Conservation (phyloP, 352 stramenopile genomes). For the Pythium vanterpoolii region DNA sequence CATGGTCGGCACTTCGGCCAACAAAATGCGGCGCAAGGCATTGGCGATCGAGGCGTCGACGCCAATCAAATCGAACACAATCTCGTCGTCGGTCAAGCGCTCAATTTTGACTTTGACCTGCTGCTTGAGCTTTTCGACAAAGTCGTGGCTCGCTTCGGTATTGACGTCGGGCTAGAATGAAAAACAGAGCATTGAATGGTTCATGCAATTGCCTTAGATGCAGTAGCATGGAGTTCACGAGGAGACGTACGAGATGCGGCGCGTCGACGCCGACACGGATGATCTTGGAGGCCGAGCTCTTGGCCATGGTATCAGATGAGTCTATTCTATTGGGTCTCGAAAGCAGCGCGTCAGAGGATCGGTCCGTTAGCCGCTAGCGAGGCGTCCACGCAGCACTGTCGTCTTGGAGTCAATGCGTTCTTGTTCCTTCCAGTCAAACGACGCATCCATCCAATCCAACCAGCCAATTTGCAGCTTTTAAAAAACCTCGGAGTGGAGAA, state of each 20-base stretch:
- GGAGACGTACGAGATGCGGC: slow-evolving; percentile 66
- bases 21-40: slow-evolving; percentile 87
- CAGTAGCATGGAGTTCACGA: not conserved
- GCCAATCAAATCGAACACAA: slow-evolving; percentile 91
- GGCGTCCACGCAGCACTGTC: slow-evolving; percentile 14
- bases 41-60: slow-evolving; percentile 92
- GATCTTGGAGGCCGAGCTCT: slow-evolving; percentile 58
- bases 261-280: slow-evolving; percentile 74
- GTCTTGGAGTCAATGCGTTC: slow-evolving; percentile 18
- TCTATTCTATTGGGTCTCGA: slow-evolving; percentile 6
- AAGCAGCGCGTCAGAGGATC: not conserved
- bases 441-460: slow-evolving; percentile 35
- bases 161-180: slow-evolving; percentile 65
- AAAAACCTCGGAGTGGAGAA: slow-evolving; percentile 19
- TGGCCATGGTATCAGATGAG: slow-evolving; percentile 46
- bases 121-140: slow-evolving; percentile 82
- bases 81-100: slow-evolving; percentile 79
- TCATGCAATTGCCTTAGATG: not conserved
- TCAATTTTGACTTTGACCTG: slow-evolving; percentile 85
- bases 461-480: slow-evolving; percentile 19
- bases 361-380: not conserved
- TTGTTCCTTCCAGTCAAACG: slow-evolving; percentile 29
- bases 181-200: not conserved
- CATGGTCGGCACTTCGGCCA: slow-evolving; percentile 91
- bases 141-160: slow-evolving; percentile 67